Percentiles rank a stretch among this genome's conserved stretches.
phyloP scores from a whole-genome alignment of 495 filamentous ascomycete species.

The Aspergillus sclerotiicarbonarius region DNA sequence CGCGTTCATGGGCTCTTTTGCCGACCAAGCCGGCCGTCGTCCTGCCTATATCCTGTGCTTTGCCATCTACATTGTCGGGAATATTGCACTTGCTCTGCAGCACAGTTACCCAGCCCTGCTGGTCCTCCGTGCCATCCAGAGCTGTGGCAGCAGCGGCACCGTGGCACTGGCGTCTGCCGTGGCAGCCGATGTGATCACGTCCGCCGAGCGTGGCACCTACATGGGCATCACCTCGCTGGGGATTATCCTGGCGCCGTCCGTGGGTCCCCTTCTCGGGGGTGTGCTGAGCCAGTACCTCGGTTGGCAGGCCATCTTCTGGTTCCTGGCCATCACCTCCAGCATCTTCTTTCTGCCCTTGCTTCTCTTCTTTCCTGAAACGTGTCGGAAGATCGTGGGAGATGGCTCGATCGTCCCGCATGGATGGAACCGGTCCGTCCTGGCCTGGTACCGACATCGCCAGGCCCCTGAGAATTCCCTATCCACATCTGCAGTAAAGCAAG shows the following conservation, averaged over 20 bases:
- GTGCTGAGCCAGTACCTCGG: conserved; percentile 61
- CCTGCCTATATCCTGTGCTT: conserved; percentile 49
- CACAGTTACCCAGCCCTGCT: conserved; percentile 44
- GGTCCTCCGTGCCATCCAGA: conserved; percentile 49
- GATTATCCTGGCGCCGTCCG: conserved; percentile 32
- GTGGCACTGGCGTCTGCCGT: conserved; percentile 45
- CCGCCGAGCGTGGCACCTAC: conserved; percentile 47
- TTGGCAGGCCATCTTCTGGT: conserved; percentile 77
- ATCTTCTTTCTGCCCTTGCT: conserved; percentile 32
- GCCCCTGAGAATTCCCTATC: background rate
- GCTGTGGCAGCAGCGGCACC: conserved; percentile 48
- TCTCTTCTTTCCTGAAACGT: conserved; percentile 43
- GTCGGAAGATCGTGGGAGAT: conserved; percentile 43
- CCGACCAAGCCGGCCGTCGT: conserved; percentile 49
- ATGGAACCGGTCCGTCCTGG: conserved; percentile 23
- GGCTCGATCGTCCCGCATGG: conserved; percentile 26
- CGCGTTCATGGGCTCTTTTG: conserved; percentile 46
- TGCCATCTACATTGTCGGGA: conserved; percentile 45
- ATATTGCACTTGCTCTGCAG: conserved; percentile 47
- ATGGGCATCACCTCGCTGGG: conserved; percentile 40
- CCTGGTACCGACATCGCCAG: background rate
- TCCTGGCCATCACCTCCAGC: conserved; percentile 57
- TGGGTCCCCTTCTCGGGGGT: conserved; percentile 65
- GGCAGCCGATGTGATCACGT: conserved; percentile 44
- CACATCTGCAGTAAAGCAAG: background rate